Evolutionary conservation across 208 protist genomes (phyloP).

Genomic region (Crithidia acanthocephali): DNA sequence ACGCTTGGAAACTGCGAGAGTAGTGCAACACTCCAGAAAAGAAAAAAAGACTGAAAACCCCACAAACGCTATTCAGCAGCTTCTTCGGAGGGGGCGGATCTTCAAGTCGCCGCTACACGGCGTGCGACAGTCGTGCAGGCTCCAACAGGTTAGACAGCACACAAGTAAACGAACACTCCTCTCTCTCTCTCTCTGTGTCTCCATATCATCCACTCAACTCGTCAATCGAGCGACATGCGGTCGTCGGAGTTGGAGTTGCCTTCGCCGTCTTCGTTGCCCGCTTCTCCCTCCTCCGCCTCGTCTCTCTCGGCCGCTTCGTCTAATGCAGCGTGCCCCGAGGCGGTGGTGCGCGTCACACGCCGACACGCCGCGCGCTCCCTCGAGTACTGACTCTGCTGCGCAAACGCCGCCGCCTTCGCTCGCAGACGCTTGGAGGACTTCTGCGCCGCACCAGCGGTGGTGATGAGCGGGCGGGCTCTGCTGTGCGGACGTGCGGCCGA

Average conservation of each 20-base stretch:
- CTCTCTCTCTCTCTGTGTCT: not conserved
- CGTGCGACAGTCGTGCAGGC: no score
- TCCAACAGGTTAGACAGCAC: no score
- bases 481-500: not conserved
- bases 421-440: constrained; percentile 15
- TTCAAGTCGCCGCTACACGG: no score
- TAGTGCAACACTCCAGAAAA: no score
- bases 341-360: not conserved
- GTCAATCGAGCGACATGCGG: constrained; percentile 3
- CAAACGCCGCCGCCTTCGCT: constrained; percentile 12
- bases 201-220: no score
- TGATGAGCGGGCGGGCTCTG: not conserved
- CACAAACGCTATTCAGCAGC: no score
- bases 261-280: not conserved
- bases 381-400: not conserved
- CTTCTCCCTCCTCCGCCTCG: not conserved
- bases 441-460: not conserved
- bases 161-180: no score
- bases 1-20: no score
- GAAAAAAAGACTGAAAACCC: no score
- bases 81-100: no score
- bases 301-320: not conserved
- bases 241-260: not conserved
- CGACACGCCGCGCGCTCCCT: constrained; percentile 2
- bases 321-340: not conserved